phyloP scores from a whole-genome alignment of 2,329 filamentous ascomycete species.

The Amphichorda felina region DNA sequence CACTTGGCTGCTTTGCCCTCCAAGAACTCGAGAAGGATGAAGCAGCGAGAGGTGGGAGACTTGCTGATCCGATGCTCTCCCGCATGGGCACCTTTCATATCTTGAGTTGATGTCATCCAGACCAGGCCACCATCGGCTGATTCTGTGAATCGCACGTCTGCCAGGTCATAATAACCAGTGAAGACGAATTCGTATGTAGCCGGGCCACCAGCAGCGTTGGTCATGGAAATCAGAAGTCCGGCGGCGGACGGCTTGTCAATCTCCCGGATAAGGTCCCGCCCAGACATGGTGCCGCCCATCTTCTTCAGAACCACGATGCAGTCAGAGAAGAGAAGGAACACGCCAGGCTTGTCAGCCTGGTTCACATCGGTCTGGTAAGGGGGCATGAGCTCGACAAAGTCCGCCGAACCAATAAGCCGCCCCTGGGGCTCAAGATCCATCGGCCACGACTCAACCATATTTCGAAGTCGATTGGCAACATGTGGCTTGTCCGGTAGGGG shows the following conservation, averaged over 20 bases:
- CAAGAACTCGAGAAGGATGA: constrained; percentile 63
- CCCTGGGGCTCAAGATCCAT: constrained; percentile 58
- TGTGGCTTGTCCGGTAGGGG: constrained; percentile 59
- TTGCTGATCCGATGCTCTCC: constrained; percentile 28
- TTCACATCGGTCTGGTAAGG: constrained; percentile 46
- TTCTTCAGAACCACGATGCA: constrained; percentile 69
- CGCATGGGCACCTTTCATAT: constrained; percentile 43
- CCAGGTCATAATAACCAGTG: constrained; percentile 57
- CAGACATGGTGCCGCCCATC: constrained; percentile 48
- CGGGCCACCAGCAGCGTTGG: constrained; percentile 47
- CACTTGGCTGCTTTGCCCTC: constrained; percentile 67
- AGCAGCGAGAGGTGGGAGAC: constrained; percentile 49
- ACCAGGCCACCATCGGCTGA: constrained; percentile 51
- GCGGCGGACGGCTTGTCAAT: constrained; percentile 68
- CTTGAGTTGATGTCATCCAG: constrained; percentile 55
- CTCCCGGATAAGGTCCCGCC: constrained; percentile 70
- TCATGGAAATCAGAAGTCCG: constrained; percentile 50
- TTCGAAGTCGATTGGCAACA: constrained; percentile 60
- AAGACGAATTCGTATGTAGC: constrained; percentile 63
- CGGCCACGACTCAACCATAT: constrained; percentile 71
- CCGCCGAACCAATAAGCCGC: constrained; percentile 68
- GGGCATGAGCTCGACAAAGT: constrained; percentile 64
- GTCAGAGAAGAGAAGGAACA: constrained; percentile 79
- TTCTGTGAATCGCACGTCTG: constrained; percentile 62
- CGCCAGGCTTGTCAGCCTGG: constrained; percentile 42